Evolutionary conservation across 164 flowering plant species (phyloP).

Genomic region (Tinospora cordifolia): DNA sequence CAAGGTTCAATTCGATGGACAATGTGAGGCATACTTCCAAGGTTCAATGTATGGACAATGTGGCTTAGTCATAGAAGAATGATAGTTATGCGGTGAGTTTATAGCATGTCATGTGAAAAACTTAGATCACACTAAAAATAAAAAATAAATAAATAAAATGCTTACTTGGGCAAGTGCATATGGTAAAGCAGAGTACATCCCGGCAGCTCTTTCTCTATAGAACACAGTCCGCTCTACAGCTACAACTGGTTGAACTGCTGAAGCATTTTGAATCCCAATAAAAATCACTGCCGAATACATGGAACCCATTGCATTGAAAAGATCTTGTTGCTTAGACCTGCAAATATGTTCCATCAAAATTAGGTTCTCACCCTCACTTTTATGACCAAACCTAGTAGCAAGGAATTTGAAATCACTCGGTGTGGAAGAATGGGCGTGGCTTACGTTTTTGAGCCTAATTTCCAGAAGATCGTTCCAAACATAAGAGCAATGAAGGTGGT

Average conservation of each 20-base stretch:
- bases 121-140: neutral
- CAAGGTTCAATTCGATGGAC: neutral
- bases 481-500: constrained; percentile 39
- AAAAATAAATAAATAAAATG: too few relatives aligned
- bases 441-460: constrained; percentile 32
- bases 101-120: neutral
- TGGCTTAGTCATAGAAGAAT: too few relatives aligned
- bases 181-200: constrained; percentile 55
- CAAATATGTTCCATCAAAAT: neutral
- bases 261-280: constrained; percentile 43
- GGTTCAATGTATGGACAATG: neutral
- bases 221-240: constrained; percentile 49
- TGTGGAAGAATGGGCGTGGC: neutral
- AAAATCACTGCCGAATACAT: constrained; percentile 54
- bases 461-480: constrained; percentile 48
- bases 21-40: neutral
- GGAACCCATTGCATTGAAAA: constrained; percentile 57
- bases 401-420: neutral
- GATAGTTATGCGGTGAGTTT: too few relatives aligned
- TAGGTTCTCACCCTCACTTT: neutral
- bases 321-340: constrained; percentile 31
- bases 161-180: constrained; percentile 54
- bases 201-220: constrained; percentile 56
- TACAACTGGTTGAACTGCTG: constrained; percentile 54
- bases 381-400: neutral